Conservation (phyloP, 352 stramenopile species). For the Phytophthora pistaciae region DNA sequence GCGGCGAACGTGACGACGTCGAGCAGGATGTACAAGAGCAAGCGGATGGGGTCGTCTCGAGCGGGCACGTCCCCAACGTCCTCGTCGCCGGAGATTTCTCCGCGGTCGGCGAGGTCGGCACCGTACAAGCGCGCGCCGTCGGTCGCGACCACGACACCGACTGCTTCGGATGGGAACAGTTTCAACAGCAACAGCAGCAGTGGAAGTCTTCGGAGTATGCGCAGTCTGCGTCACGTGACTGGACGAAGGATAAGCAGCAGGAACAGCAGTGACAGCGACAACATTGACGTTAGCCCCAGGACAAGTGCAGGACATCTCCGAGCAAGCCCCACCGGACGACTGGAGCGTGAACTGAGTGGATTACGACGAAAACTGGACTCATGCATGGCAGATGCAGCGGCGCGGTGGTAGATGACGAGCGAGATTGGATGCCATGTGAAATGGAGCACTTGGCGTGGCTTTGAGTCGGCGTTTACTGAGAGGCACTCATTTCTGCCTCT, state of each 20-base stretch:
- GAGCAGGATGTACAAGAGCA: slow-evolving; percentile 37
- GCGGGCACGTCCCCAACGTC: slow-evolving; percentile 63
- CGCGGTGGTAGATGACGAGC: slow-evolving; percentile 24
- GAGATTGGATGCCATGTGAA: neutral
- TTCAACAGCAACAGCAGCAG: slow-evolving; percentile 42
- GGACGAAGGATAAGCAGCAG: slow-evolving; percentile 36
- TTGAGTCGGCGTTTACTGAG: neutral
- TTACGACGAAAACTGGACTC: slow-evolving; percentile 70
- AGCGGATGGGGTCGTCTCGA: slow-evolving; percentile 34
- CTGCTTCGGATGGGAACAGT: slow-evolving; percentile 32
- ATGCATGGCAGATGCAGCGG: slow-evolving; percentile 48
- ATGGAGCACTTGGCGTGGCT: neutral
- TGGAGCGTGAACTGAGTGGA: slow-evolving; percentile 62
- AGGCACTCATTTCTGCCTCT: slow-evolving; percentile 39
- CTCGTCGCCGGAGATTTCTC: slow-evolving; percentile 61
- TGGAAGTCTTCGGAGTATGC: slow-evolving; percentile 38
- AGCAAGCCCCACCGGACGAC: slow-evolving; percentile 42
- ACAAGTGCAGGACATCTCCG: slow-evolving; percentile 10
- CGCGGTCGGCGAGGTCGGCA: slow-evolving; percentile 38
- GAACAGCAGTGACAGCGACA: slow-evolving; percentile 38
- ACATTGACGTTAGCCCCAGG: slow-evolving; percentile 27
- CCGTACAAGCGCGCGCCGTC: slow-evolving; percentile 43
- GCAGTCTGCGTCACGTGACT: slow-evolving; percentile 37
- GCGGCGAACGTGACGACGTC: slow-evolving; percentile 16
- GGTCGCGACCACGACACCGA: slow-evolving; percentile 31